phyloP scores from a whole-genome alignment of 495 filamentous ascomycete species.

The Oleoguttula mirabilis region DNA sequence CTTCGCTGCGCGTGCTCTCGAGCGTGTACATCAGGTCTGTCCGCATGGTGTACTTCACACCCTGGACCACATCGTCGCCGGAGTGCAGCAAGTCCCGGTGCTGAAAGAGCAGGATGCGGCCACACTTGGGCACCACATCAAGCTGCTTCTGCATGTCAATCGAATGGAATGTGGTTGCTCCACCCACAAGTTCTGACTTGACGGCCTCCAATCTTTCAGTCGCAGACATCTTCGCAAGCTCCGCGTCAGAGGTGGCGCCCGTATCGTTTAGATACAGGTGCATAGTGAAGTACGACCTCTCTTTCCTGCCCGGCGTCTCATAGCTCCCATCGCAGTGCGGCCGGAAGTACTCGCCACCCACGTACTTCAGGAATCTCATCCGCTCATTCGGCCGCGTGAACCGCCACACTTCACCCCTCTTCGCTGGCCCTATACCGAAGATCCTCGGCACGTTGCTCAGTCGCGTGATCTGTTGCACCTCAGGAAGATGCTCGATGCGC shows the following conservation, averaged over 20 bases:
- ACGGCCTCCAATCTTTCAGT: not conserved
- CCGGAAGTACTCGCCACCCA: conserved; percentile 61
- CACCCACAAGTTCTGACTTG: conserved; percentile 36
- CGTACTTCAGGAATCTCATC: conserved; percentile 70
- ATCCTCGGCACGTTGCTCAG: conserved; percentile 33
- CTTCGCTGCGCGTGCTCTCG: too few species aligned
- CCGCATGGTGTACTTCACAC: conserved; percentile 65
- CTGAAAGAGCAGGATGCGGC: conserved; percentile 67
- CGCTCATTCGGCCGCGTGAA: conserved; percentile 60
- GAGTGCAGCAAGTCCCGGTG: conserved; percentile 55
- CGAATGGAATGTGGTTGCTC: conserved; percentile 53
- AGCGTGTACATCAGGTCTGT: conserved; percentile 61
- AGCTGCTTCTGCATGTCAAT: conserved; percentile 34
- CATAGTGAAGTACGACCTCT: conserved; percentile 59
- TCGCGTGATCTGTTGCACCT: conserved; percentile 29
- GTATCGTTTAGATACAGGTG: conserved; percentile 72
- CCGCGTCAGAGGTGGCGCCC: conserved; percentile 33
- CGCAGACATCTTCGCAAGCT: conserved; percentile 12
- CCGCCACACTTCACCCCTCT: conserved; percentile 39
- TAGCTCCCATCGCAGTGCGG: conserved; percentile 66
- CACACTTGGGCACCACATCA: conserved; percentile 57
- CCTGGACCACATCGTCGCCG: conserved; percentile 60
- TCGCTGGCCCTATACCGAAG: conserved; percentile 37
- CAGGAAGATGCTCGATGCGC: conserved; percentile 41
- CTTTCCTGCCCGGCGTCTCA: conserved; percentile 42